A percentile compares a stretch with the other conserved stretches of the same genome.
Conservation (phyloP, 345 rosid genomes). For the Citrus sp. region DNA sequence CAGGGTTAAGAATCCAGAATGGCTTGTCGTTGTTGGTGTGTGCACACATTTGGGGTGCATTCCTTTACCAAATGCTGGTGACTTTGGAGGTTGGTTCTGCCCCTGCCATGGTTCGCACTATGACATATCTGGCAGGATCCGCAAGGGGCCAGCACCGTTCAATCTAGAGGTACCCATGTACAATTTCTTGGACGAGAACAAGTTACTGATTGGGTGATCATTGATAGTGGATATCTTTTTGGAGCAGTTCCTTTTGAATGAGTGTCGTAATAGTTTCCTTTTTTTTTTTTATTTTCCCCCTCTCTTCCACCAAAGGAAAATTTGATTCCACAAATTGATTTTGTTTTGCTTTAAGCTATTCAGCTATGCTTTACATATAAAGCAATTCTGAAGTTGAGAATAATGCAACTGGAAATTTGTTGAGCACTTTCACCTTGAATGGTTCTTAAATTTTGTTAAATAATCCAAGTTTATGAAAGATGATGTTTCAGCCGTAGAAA, state of each 20-base stretch:
- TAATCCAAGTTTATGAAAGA: neutral
- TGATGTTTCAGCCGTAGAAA: neutral
- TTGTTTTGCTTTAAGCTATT: constrained; percentile 8
- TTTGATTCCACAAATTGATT: neutral
- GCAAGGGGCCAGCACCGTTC: constrained; percentile 63
- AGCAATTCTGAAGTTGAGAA: constrained; percentile 21
- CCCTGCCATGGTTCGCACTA: constrained; percentile 68
- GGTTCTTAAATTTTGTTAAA: neutral
- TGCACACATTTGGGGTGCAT: constrained; percentile 71
- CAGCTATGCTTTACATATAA: neutral
- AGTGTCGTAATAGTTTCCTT: constrained; percentile 25
- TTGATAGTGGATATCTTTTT: neutral
- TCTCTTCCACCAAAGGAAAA: constrained; percentile 4
- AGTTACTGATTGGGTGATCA: constrained; percentile 47
- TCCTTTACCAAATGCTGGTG: constrained; percentile 63
- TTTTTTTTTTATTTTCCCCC: neutral
- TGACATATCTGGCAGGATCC: constrained; percentile 61
- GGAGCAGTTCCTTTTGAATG: constrained; percentile 7
- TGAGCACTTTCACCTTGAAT: constrained; percentile 3
- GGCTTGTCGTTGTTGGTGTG: constrained; percentile 61
- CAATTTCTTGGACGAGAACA: constrained; percentile 53
- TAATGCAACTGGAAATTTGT: constrained; percentile 31
- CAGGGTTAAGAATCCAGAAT: constrained; percentile 60
- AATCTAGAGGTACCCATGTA: constrained; percentile 63
- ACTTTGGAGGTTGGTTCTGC: constrained; percentile 68